Base-by-base conservation (phyloP, 306 rosid species). In the Prunus dulcis region DNA sequence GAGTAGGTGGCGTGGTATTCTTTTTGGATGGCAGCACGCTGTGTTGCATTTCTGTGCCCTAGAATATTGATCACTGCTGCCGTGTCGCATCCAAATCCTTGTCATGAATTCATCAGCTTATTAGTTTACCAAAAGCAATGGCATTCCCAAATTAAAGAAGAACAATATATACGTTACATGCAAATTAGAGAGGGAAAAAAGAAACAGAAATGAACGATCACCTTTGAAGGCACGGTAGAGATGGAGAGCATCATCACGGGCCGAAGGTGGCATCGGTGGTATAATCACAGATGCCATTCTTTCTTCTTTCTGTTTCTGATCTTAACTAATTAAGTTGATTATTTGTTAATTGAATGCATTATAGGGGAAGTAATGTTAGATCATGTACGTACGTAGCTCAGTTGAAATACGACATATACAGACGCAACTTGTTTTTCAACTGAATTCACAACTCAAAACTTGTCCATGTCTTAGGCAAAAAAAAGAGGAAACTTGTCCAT, bases 181-280 rank as follows among this genome's bases (percentile, higher is more conserved):
- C 18, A 12, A 23, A 23, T 23, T 60, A 62, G 20, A 62, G 64
- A 27, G 18, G 47, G 43, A 18, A 71, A 5, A 19, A 10, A 13
- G 3, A 71, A 28, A 15, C 28, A 27, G 15, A n/a, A 5, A 46
- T 10, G 23, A 17, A 12, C 18, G n/a, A 32, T 6, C 30, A 89
- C 97, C 96, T 77, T 88, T 89, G 64, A 93, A 93, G 73, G 98
- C 98, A 71, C 90, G 93, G 87, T 91, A 78, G 27, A 91, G 97
- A 9, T 86, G 85, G 15, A 57, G 45, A 64, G 93, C 97, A 71
- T 90, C 96, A 62, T 93, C 96, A 27, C 91, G 90, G 4, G 93
- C 92, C 19, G 90, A 79, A 52, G 88, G 84, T 65, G 84, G 90
- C 81, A 74, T 67, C 2, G 94, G 96, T 2, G 97, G 90, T 6